Base-by-base conservation (phyloP, 495 filamentous ascomycete genomes). In the Pyronema omphalodes region DNA sequence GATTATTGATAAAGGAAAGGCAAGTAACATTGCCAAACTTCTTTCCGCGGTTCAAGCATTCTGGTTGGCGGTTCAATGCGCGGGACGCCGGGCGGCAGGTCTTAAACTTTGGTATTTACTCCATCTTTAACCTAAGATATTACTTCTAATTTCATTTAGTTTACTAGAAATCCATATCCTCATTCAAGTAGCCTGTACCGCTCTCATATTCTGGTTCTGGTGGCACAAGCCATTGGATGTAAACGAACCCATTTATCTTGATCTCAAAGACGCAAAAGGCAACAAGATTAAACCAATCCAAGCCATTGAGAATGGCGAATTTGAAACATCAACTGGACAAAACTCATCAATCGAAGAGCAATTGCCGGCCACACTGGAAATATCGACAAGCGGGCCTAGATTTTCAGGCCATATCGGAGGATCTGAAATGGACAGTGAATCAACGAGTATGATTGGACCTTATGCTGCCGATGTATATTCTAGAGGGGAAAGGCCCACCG, bases 151-250 rank as follows among this genome's bases (percentile, higher is more conserved):
- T 41, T 12, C 11, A 41, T 6, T 41, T 41, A 17, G 15, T 41
- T 12, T 59, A 1, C 43, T 56, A 23, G 49, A 59, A 41, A 47
- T 59, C 1, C 54, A 59, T 35, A 54, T 59, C 1, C 39, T 53
- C 11, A 59, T 59, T 6, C 57, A 59, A 19, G 54, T 53, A 1
- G 54, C 48, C 0, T 45, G 57, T 14, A 53, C 57, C 14, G 43
- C 33, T 9, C 14, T 57, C 11, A 59, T 59, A 5, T 56, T 52
- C 18, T 12, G 1, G 0, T 41, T 51, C 23, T 59, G 57, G 57
- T 59, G 57, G 54, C 14, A 35, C 3, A 59, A 59, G 43, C 57
- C 57, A 11, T 37, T 59, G 0, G 54, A 57, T 44, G 57, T 56
- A 12, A 49, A 56, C 36, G 54, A 59, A 34, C 57, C 57, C 1